These are phyloP conservation scores for Cryptosporidium tyzzeri DNA, from an alignment of 169 alveolate species.

Conservation along the genomic window DNA sequence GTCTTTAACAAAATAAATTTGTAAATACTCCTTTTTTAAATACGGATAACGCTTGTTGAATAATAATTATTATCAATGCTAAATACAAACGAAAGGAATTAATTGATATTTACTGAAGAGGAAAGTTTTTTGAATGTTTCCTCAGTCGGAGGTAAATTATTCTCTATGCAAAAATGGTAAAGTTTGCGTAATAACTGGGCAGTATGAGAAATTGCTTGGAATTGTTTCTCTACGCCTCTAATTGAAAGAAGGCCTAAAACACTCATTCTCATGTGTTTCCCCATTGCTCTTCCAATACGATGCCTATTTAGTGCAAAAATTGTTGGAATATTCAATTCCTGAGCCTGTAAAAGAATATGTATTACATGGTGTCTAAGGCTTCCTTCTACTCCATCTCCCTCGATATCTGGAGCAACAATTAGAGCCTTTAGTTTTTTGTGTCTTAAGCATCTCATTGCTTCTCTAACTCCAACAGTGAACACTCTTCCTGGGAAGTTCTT, in stretches of 20 bases:
- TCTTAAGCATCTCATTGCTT: conserved; percentile 72
- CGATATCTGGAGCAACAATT: conserved; percentile 73
- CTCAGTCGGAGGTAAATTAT: conserved; percentile 67
- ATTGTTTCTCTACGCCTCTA: conserved; percentile 69
- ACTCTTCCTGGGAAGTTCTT: conserved; percentile 74
- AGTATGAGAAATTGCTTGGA: conserved; percentile 71
- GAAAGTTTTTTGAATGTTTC: conserved; percentile 75
- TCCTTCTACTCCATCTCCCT: conserved; percentile 75
- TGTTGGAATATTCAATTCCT: conserved; percentile 69
- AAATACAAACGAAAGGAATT: not conserved
- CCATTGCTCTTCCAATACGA: conserved; percentile 76
- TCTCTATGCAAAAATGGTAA: conserved; percentile 47
- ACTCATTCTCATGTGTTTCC: conserved; percentile 77
- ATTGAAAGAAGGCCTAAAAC: conserved; percentile 74
- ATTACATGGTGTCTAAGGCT: conserved; percentile 73
- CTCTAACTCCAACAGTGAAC: conserved; percentile 75
- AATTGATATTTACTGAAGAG: conserved; percentile 19
- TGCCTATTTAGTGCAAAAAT: conserved; percentile 71
- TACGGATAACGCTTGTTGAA: conserved; percentile 5
- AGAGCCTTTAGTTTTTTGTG: conserved; percentile 66
- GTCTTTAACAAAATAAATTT: not conserved
- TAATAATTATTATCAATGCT: not conserved
- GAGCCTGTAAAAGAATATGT: conserved; percentile 73
- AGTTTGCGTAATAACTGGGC: conserved; percentile 48
- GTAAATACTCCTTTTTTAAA: not conserved